A percentile compares a stretch with the other conserved stretches of the same genome.
These are phyloP conservation scores for Anthoceros angustus DNA, from an alignment of 225 moss, liverwort and hornwort species.

Conservation along the genomic window DNA sequence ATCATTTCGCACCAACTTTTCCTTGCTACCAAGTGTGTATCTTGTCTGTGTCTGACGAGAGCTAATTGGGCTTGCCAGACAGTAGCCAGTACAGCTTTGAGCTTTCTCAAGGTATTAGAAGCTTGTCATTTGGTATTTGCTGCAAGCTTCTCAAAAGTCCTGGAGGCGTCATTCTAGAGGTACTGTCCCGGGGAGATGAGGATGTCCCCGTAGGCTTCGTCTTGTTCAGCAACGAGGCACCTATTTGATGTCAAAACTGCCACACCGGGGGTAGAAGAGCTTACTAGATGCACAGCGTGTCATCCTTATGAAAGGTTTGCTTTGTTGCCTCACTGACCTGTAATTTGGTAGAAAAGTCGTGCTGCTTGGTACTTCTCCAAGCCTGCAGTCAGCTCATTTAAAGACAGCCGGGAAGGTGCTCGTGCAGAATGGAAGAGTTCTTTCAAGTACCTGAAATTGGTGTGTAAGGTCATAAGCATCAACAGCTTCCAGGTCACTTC, in stretches of 20 bases:
- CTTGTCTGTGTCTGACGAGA: too few species aligned
- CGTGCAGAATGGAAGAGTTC: constrained; percentile 18
- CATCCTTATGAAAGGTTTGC: neutral
- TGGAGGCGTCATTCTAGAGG: constrained; percentile 5
- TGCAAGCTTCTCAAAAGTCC: too few species aligned
- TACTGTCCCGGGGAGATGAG: constrained; percentile 12
- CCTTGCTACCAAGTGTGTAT: too few species aligned
- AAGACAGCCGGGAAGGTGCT: constrained; percentile 13
- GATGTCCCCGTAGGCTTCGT: constrained; percentile 27
- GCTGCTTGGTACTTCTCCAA: constrained; percentile 22
- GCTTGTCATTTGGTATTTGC: too few species aligned
- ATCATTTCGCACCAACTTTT: too few species aligned
- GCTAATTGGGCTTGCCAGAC: too few species aligned
- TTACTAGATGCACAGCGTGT: too few species aligned
- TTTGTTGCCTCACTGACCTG: constrained; percentile 11
- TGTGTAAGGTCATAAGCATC: neutral
- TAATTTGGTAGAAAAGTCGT: constrained; percentile 27
- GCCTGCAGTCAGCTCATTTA: constrained; percentile 17
- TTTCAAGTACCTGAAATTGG: constrained; percentile 12
- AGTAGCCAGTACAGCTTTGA: too few species aligned
- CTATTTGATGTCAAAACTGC: constrained; percentile 24
- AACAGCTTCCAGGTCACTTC: neutral
- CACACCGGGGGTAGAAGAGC: neutral
- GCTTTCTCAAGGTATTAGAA: too few species aligned
- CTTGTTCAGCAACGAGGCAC: constrained; percentile 17